These are phyloP conservation scores for Russula virescens DNA, from an alignment of 768 basidiomycete species.

Conservation along the genomic window DNA sequence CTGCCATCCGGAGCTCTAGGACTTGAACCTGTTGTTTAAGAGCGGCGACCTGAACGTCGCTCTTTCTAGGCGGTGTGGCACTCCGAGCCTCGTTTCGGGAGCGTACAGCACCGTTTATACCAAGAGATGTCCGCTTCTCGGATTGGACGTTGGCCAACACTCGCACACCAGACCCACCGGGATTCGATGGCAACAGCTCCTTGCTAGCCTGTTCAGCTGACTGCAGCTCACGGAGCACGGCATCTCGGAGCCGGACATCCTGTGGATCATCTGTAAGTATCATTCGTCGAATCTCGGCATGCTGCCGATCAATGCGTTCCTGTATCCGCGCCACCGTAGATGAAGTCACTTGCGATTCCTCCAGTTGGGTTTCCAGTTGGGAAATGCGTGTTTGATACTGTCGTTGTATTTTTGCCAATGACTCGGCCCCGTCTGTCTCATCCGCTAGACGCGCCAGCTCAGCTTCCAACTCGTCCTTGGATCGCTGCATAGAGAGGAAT, in stretches of 20 bases:
- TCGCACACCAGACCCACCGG: slow-evolving; percentile 32
- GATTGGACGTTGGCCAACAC: slow-evolving; percentile 44
- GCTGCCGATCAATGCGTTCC: slow-evolving; percentile 59
- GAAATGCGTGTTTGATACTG: slow-evolving; percentile 59
- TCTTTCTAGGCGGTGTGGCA: slow-evolving; percentile 38
- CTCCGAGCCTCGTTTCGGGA: slow-evolving; percentile 36
- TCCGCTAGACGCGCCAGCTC: slow-evolving; percentile 64
- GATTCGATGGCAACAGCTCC: slow-evolving; percentile 41
- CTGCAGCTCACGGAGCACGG: slow-evolving; percentile 58
- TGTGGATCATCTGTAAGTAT: slow-evolving; percentile 51
- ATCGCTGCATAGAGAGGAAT: slow-evolving; percentile 46
- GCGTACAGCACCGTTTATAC: slow-evolving; percentile 33
- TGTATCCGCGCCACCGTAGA: slow-evolving; percentile 49
- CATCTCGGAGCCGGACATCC: slow-evolving; percentile 56
- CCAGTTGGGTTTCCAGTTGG: slow-evolving; percentile 55
- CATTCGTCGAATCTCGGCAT: slow-evolving; percentile 65
- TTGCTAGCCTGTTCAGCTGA: slow-evolving; percentile 52
- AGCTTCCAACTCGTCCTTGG: slow-evolving; percentile 59
- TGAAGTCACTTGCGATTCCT: slow-evolving; percentile 49
- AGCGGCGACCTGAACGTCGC: slow-evolving; percentile 41
- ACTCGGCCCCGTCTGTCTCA: slow-evolving; percentile 47
- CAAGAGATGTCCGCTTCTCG: slow-evolving; percentile 35
- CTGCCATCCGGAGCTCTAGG: slow-evolving; percentile 61
- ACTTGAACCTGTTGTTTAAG: slow-evolving; percentile 61
- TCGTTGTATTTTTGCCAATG: slow-evolving; percentile 54